Conservation (phyloP, 2,329 filamentous ascomycete species). For the Neonectria neomacrospora region DNA sequence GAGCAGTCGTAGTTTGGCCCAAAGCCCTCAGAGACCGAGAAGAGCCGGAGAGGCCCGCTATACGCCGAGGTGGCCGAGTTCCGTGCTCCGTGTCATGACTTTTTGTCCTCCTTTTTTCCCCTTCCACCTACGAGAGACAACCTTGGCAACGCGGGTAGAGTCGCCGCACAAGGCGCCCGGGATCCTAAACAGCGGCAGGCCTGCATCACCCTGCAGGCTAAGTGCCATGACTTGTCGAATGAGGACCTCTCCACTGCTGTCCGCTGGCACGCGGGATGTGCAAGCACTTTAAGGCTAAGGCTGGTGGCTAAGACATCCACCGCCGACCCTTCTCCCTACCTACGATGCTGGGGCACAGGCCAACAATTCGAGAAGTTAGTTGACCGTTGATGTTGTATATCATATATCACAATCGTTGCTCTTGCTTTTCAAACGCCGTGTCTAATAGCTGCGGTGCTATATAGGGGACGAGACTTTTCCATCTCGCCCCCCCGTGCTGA, state of each 20-base stretch:
- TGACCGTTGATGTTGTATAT: neutral
- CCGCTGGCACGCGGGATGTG: slow-evolving; percentile 30
- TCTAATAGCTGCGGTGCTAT: slow-evolving; percentile 28
- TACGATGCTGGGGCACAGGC: slow-evolving; percentile 5
- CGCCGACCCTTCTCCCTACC: slow-evolving; percentile 27
- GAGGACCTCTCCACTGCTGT: slow-evolving; percentile 24
- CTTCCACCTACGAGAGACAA: slow-evolving; percentile 23
- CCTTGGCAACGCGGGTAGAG: slow-evolving; percentile 28
- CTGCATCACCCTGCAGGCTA: slow-evolving; percentile 36
- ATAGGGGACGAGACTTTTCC: slow-evolving; percentile 36
- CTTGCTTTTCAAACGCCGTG: slow-evolving; percentile 10
- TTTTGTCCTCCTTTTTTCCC: slow-evolving; percentile 25
- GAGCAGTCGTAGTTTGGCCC: neutral
- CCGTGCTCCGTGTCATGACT: slow-evolving; percentile 11
- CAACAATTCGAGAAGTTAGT: slow-evolving; percentile 10
- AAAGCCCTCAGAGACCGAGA: neutral
- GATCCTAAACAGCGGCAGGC: slow-evolving; percentile 27
- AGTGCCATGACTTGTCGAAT: slow-evolving; percentile 32
- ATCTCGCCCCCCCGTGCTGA: slow-evolving; percentile 33
- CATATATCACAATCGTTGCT: slow-evolving; percentile 17
- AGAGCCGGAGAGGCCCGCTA: slow-evolving; percentile 2
- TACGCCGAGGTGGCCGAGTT: slow-evolving; percentile 2
- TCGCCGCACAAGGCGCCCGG: slow-evolving; percentile 20
- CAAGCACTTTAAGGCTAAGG: slow-evolving; percentile 38
- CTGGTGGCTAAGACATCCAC: slow-evolving; percentile 22